phyloP scores from a whole-genome alignment of 2,329 filamentous ascomycete species.

The Trichoderma sp. region DNA sequence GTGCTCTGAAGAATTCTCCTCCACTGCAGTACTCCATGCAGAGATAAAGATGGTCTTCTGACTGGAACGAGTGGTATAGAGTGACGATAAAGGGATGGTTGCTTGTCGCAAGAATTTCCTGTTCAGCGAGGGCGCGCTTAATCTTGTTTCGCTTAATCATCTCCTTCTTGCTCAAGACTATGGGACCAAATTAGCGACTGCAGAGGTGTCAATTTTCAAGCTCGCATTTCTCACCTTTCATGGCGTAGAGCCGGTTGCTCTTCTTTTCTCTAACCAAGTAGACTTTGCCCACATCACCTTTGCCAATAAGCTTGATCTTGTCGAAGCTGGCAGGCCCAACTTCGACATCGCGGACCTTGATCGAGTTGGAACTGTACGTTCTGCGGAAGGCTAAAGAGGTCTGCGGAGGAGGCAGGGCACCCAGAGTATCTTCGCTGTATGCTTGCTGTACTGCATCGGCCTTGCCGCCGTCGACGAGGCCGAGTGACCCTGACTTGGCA shows the following conservation, averaged over 20 bases:
- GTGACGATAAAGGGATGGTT: slow-evolving; percentile 99
- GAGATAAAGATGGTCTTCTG: slow-evolving; percentile 96
- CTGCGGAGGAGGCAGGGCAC: slow-evolving; percentile 66
- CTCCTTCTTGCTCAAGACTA: slow-evolving; percentile 98
- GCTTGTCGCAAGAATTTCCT: slow-evolving; percentile 96
- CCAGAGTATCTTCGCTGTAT: slow-evolving; percentile 53
- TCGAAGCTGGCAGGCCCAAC: slow-evolving; percentile 95
- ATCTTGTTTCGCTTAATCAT: slow-evolving; percentile 99
- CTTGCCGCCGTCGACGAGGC: slow-evolving; percentile 37
- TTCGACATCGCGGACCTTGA: slow-evolving; percentile 97
- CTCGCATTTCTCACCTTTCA: slow-evolving; percentile 74
- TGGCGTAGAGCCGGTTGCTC: slow-evolving; percentile 90
- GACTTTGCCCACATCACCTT: slow-evolving; percentile 98
- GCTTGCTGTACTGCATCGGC: slow-evolving; percentile 39
- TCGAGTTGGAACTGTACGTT: slow-evolving; percentile 98
- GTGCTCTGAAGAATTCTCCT: slow-evolving; percentile 94
- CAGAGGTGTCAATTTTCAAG: neutral
- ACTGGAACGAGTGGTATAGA: slow-evolving; percentile 98
- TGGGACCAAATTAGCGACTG: neutral
- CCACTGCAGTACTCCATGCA: slow-evolving; percentile 99
- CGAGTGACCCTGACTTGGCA: slow-evolving; percentile 46
- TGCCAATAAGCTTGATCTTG: slow-evolving; percentile 99
- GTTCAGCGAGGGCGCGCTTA: slow-evolving; percentile 94
- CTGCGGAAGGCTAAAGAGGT: slow-evolving; percentile 78
- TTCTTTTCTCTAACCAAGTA: slow-evolving; percentile 98